phyloP scores from a whole-genome alignment of 352 stramenopile genomes.

The Blastocystis sp. region DNA sequence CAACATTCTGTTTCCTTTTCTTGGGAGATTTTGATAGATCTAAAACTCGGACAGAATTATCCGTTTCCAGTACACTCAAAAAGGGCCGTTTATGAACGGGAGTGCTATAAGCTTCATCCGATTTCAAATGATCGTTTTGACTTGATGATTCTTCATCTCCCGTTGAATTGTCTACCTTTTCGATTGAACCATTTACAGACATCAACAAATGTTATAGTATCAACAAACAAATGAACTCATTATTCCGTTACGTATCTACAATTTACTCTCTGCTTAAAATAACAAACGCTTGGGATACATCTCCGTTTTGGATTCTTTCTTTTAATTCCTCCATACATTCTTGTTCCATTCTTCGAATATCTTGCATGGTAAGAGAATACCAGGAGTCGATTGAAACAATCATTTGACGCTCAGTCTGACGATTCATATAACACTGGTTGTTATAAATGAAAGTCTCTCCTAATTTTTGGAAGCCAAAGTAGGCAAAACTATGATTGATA shows the following conservation, averaged over 20 bases:
- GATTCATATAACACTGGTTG: slow-evolving; percentile 49
- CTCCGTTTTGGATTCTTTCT: neutral
- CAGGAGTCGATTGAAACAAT: neutral
- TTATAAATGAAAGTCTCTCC: neutral
- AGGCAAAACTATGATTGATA: neutral
- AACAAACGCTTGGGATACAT: neutral
- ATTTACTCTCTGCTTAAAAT: neutral
- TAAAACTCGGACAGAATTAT: neutral
- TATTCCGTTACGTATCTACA: neutral
- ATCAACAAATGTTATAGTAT: neutral
- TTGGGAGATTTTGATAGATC: slow-evolving; percentile 8
- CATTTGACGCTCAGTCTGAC: slow-evolving; percentile 34
- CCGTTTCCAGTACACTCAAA: neutral
- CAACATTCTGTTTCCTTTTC: slow-evolving; percentile 8
- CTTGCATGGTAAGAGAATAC: neutral
- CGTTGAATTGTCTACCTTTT: neutral
- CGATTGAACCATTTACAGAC: neutral
- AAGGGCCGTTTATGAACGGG: neutral
- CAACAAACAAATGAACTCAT: slow-evolving; percentile 10
- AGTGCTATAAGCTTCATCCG: neutral
- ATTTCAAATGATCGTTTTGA: too few relatives aligned
- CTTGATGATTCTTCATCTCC: too few relatives aligned
- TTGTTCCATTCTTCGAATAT: neutral
- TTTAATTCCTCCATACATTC: slow-evolving; percentile 20
- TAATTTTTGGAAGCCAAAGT: neutral